A percentile compares a stretch with the other conserved stretches of the same genome.
phyloP scores from a whole-genome alignment of 805 yeast genomes.

The Candida nitratophila region DNA sequence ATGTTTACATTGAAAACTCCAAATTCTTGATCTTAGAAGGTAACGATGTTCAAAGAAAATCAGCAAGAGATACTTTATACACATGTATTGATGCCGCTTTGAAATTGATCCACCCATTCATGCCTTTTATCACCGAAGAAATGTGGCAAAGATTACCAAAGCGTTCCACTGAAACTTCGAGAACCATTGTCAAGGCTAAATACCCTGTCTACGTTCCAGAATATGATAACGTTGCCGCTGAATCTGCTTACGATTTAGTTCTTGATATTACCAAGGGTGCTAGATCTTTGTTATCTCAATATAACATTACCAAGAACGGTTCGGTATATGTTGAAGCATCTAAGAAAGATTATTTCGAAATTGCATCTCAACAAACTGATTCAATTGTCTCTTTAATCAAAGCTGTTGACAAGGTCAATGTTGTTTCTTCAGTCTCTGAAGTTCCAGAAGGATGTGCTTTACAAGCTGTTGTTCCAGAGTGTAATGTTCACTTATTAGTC shows the following conservation, averaged over 20 bases:
- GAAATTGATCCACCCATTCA: conserved; percentile 91
- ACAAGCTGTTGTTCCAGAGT: conserved; percentile 70
- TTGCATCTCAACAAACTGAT: conserved; percentile 64
- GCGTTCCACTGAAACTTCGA: conserved; percentile 62
- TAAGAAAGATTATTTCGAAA: conserved; percentile 37
- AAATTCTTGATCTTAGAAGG: conserved; percentile 91
- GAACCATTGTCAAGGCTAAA: conserved; percentile 68
- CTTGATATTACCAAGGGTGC: conserved; percentile 85
- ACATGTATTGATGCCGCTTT: conserved; percentile 88
- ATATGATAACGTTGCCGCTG: conserved; percentile 60
- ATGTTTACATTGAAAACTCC: conserved; percentile 96
- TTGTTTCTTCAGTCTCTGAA: conserved; percentile 45
- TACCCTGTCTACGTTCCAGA: conserved; percentile 64
- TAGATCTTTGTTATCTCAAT: conserved; percentile 88
- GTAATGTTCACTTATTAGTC: conserved; percentile 83
- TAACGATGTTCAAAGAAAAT: conserved; percentile 69
- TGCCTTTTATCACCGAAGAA: conserved; percentile 97
- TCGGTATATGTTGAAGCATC: conserved; percentile 74
- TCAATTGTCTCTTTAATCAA: conserved; percentile 90
- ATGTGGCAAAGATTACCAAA: conserved; percentile 98
- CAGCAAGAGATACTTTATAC: conserved; percentile 92
- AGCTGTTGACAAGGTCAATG: conserved; percentile 71
- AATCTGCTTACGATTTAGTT: conserved; percentile 72
- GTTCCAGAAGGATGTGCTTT: conserved; percentile 91
- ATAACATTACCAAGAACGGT: conserved; percentile 82